These are phyloP conservation scores for Calonectria fujianensis DNA, from an alignment of 2,329 filamentous ascomycete species.

Conservation along the genomic window DNA sequence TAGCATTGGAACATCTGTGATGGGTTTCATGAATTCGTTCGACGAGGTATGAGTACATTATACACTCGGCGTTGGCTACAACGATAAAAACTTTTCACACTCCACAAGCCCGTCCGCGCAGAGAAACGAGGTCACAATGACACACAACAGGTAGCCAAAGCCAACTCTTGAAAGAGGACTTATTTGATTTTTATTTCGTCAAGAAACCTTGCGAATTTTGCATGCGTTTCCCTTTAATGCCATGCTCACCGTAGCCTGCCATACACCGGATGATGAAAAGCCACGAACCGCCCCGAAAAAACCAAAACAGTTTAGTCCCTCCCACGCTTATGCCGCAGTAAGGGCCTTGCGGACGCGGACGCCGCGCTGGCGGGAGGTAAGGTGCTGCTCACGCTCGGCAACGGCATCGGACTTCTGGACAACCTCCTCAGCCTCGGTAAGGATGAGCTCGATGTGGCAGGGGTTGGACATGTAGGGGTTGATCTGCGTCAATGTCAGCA, in stretches of 20 bases:
- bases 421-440: conserved; percentile 97
- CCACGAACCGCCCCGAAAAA: conserved; percentile 60
- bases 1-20: conserved; percentile 8
- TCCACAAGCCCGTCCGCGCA: conserved; percentile 18
- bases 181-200: conserved; percentile 62
- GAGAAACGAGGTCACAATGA: conserved; percentile 32
- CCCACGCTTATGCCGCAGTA: conserved; percentile 74
- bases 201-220: conserved; percentile 61
- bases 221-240: conserved; percentile 63
- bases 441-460: conserved; percentile 99
- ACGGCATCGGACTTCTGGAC: conserved; percentile 96
- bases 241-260: conserved; percentile 63
- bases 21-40: conserved; percentile 34
- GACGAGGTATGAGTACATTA: conserved; percentile 27
- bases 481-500: conserved; percentile 77
- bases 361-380: conserved; percentile 96
- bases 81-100: conserved; percentile 25
- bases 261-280: conserved; percentile 64
- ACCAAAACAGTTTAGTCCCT: conserved; percentile 53
- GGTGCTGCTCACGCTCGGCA: conserved; percentile 79
- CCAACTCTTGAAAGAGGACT: conserved; percentile 52
- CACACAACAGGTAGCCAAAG: conserved; percentile 29
- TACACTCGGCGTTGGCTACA: conserved; percentile 21
- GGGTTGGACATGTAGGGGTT: conserved; percentile 99
- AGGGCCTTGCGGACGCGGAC: conserved; percentile 78